Evolutionary conservation across 208 protist genomes (phyloP).

Genomic region (Leishmania tropica): DNA sequence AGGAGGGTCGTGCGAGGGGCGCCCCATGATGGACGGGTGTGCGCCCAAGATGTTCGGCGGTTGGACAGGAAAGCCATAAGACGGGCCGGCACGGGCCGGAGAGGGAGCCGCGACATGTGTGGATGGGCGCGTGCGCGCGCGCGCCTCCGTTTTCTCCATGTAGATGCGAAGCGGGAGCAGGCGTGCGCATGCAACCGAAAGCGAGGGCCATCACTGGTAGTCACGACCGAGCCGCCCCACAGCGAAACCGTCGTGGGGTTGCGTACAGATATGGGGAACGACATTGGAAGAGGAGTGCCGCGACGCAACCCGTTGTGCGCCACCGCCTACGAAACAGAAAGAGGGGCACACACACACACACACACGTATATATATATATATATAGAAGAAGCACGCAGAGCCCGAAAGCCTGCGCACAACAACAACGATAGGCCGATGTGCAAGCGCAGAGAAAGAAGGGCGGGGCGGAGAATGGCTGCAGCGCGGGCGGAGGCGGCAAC

Average conservation of each 20-base stretch:
- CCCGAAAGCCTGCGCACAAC: not conserved
- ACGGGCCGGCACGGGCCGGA: no score
- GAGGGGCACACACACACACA: not conserved
- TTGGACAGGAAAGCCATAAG: no score
- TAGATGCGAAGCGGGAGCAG: no score
- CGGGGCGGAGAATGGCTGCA: not conserved
- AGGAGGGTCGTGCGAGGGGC: no score
- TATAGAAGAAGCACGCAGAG: not conserved
- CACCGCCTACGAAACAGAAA: not conserved
- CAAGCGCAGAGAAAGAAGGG: not conserved
- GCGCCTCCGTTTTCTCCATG: no score
- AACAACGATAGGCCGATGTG: not conserved
- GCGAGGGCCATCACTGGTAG: no score
- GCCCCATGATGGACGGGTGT: not conserved
- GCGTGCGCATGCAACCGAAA: no score
- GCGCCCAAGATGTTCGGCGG: not conserved
- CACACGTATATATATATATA: no score
- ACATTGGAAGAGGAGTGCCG: not conserved
- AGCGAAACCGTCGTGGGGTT: not conserved
- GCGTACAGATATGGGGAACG: not conserved
- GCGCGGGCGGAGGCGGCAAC: not conserved
- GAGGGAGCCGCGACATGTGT: no score
- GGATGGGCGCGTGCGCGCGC: no score
- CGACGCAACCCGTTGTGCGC: no score
- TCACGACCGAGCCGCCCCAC: no score